Conservation (phyloP, 2,329 filamentous ascomycete genomes). For the Colletotrichum navitas region DNA sequence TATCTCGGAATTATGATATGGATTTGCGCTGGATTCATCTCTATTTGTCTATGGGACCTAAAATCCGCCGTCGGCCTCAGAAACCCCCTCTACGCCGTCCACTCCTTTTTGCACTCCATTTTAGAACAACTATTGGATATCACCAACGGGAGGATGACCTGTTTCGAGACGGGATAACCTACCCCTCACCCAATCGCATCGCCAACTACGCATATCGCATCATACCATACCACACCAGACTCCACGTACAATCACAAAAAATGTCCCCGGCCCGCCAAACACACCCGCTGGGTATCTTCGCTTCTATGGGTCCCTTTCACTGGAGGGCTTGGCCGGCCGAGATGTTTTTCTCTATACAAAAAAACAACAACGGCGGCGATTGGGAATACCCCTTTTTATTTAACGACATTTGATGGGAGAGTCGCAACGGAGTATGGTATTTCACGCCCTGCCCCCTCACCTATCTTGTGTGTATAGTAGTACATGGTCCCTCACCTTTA, state of each 20-base stretch:
- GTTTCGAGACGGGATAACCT: slow-evolving; percentile 28
- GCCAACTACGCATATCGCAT: slow-evolving; percentile 1
- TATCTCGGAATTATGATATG: slow-evolving; percentile 44
- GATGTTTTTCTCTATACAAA: neutral
- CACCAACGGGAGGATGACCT: slow-evolving; percentile 6
- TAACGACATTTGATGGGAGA: slow-evolving; percentile 39
- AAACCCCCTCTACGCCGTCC: slow-evolving; percentile 53
- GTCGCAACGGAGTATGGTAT: slow-evolving; percentile 34
- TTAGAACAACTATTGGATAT: slow-evolving; percentile 38
- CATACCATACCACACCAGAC: neutral
- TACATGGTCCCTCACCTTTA: slow-evolving; percentile 38
- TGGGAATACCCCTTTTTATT: slow-evolving; percentile 7
- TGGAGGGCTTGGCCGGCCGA: slow-evolving; percentile 22
- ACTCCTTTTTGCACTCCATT: slow-evolving; percentile 51
- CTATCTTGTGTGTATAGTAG: slow-evolving; percentile 42
- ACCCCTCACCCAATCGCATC: neutral
- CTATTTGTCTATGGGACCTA: slow-evolving; percentile 46
- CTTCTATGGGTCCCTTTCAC: slow-evolving; percentile 16
- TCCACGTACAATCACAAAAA: neutral
- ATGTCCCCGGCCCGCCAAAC: slow-evolving; percentile 21
- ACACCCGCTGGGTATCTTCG: slow-evolving; percentile 18
- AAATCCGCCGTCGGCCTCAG: slow-evolving; percentile 43
- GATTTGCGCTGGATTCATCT: slow-evolving; percentile 40
- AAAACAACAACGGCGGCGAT: slow-evolving; percentile 27
- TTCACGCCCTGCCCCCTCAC: slow-evolving; percentile 27